A percentile compares a stretch with the other conserved stretches of the same genome.
These are phyloP conservation scores for Teunomyces kruisii DNA, from an alignment of 805 yeast species.

Conservation along the genomic window DNA sequence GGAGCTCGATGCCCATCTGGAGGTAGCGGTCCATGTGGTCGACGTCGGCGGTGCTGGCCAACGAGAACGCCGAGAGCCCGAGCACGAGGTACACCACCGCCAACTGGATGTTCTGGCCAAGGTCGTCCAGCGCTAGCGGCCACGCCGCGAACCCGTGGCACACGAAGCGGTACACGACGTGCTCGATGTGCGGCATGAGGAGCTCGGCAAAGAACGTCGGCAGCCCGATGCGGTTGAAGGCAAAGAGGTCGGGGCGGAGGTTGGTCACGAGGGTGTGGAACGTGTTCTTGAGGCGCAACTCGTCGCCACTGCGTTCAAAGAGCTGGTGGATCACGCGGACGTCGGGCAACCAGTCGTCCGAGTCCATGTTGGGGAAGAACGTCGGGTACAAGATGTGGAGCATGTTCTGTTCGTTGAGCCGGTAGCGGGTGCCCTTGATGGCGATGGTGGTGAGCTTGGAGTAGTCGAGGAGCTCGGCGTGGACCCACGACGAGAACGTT, in stretches of 20 bases:
- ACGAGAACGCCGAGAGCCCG: constrained; percentile 21
- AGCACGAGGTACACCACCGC: constrained; percentile 24
- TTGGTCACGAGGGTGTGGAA: constrained; percentile 17
- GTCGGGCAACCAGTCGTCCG: constrained; percentile 40
- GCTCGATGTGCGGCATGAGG: constrained; percentile 30
- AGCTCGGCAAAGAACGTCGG: constrained; percentile 28
- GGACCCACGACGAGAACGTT: constrained; percentile 33
- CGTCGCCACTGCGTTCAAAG: constrained; percentile 11
- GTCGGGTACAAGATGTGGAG: constrained; percentile 45
- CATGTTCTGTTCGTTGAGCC: constrained; percentile 41
- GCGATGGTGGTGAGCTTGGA: constrained; percentile 43
- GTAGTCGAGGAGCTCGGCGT: constrained; percentile 30
- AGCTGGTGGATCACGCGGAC: constrained; percentile 17
- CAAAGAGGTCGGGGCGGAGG: constrained; percentile 20
- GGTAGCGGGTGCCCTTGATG: constrained; percentile 39
- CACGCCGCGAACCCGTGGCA: constrained; percentile 19
- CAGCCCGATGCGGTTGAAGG: constrained; percentile 24
- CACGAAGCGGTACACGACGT: constrained; percentile 29
- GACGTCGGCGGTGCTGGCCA: constrained; percentile 5
- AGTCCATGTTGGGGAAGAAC: constrained; percentile 42
- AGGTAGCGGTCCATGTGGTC: constrained; percentile 22
- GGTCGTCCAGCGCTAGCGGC: background rate
- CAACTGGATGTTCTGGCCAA: constrained; percentile 19
- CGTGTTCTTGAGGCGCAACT: constrained; percentile 17
- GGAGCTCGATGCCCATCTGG: constrained; percentile 29